Evolutionary conservation across 2,329 filamentous ascomycete species (phyloP).

Genomic region (Cladosporium sp.): DNA sequence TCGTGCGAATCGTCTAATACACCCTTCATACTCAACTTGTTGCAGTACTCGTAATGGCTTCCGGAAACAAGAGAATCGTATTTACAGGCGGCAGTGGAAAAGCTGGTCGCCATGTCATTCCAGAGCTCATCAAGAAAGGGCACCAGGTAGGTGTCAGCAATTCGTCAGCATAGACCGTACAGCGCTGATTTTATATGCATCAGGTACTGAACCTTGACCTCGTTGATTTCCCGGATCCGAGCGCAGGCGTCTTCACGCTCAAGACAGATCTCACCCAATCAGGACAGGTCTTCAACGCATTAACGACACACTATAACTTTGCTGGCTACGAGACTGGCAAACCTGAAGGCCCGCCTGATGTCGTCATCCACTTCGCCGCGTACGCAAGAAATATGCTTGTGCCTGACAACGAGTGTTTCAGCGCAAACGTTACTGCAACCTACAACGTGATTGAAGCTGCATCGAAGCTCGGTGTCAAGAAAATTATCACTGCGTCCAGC

Average conservation of each 20-base stretch:
- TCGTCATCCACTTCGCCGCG: constrained; percentile 64
- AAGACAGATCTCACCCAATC: constrained; percentile 58
- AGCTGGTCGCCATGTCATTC: constrained; percentile 55
- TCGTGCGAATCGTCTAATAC: background rate
- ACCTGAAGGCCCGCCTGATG: constrained; percentile 54
- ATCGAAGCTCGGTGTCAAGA: constrained; percentile 62
- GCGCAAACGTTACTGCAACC: constrained; percentile 56
- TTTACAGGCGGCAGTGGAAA: constrained; percentile 60
- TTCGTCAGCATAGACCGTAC: background rate
- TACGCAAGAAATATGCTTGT: constrained; percentile 63
- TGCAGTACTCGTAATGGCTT: constrained; percentile 25
- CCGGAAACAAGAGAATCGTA: constrained; percentile 47
- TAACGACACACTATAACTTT: constrained; percentile 60
- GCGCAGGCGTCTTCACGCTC: constrained; percentile 53
- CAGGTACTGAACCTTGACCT: constrained; percentile 59
- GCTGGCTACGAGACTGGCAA: constrained; percentile 50
- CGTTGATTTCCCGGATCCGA: constrained; percentile 43
- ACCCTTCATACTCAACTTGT: background rate
- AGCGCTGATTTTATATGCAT: background rate
- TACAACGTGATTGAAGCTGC: constrained; percentile 67
- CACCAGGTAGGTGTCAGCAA: constrained; percentile 41
- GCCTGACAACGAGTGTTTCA: constrained; percentile 62
- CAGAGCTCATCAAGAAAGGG: constrained; percentile 53
- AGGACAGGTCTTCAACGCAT: constrained; percentile 59
- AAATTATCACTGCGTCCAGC: constrained; percentile 62